Conservation (phyloP, 176 grass and related monocot genomes). For the Chloris gayana region DNA sequence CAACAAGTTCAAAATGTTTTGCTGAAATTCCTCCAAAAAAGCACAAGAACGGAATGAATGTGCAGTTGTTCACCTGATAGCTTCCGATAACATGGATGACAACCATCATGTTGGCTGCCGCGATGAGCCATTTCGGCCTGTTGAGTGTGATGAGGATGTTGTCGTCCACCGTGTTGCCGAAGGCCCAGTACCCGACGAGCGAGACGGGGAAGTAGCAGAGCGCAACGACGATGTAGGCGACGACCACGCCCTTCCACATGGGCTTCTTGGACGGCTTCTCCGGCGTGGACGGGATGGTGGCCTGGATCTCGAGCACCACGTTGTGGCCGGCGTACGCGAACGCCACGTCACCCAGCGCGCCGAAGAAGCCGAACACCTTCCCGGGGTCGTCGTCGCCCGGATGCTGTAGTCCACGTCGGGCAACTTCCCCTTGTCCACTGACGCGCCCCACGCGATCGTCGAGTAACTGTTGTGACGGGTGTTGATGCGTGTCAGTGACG, state of each 20-base stretch:
- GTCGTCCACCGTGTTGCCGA: conserved; percentile 51
- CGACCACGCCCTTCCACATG: conserved; percentile 93
- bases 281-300: conserved; percentile 82
- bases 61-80: conserved; percentile 34
- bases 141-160: conserved; percentile 70
- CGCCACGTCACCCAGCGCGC: conserved; percentile 65
- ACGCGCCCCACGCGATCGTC: conserved; percentile 88
- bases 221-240: conserved; percentile 84
- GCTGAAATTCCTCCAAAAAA: background rate
- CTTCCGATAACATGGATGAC: conserved; percentile 85
- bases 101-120: conserved; percentile 86
- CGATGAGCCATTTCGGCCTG: conserved; percentile 83
- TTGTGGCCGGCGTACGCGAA: conserved; percentile 91
- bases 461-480: conserved; percentile 53
- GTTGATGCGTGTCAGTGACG: background rate
- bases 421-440: conserved; percentile 66
- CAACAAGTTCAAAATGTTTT: background rate
- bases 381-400: conserved; percentile 37
- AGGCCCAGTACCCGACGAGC: conserved; percentile 77
- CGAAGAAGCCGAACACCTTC: conserved; percentile 85
- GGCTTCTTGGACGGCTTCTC: conserved; percentile 88
- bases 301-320: conserved; percentile 92
- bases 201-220: conserved; percentile 95
- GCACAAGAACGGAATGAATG: background rate
- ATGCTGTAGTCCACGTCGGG: conserved; percentile 56